Evolutionary conservation across 257 asterid genomes (phyloP).

Genomic region (Solanum pinnatisectum): DNA sequence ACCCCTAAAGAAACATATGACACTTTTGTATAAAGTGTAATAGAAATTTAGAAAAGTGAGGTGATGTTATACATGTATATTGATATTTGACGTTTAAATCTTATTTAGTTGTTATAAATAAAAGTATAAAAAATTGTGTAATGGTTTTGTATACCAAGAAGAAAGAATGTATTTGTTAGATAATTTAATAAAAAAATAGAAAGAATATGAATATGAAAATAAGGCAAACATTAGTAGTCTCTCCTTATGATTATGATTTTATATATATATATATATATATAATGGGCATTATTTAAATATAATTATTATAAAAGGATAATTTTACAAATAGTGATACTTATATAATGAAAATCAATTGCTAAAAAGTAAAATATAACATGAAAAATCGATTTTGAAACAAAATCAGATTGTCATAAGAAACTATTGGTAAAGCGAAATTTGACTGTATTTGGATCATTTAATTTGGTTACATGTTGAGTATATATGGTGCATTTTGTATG

Average conservation of each 20-base stretch:
- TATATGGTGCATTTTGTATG: not conserved
- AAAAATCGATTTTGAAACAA: not conserved
- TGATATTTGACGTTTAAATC: not conserved
- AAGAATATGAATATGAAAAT: not conserved
- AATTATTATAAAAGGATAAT: rapidly evolving
- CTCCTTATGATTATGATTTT: not conserved
- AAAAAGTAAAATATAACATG: not conserved
- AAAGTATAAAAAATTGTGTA: not conserved
- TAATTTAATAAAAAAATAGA: not conserved
- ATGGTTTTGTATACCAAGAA: not conserved
- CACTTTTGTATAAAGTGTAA: not conserved
- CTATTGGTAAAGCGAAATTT: not conserved
- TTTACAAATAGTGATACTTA: no score
- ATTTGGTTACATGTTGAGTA: not conserved
- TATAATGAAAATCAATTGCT: not conserved
- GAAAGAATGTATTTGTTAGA: not conserved
- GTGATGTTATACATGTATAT: not conserved
- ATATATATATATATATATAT: no score
- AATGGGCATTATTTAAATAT: not conserved
- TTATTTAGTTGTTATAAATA: not conserved
- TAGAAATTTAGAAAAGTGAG: not conserved
- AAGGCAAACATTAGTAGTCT: not conserved
- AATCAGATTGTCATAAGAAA: not conserved
- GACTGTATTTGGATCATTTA: not conserved
- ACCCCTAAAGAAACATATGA: not conserved